Evolutionary conservation across 108 stramenopile species (phyloP).

Genomic region (Fragilaria radians): DNA sequence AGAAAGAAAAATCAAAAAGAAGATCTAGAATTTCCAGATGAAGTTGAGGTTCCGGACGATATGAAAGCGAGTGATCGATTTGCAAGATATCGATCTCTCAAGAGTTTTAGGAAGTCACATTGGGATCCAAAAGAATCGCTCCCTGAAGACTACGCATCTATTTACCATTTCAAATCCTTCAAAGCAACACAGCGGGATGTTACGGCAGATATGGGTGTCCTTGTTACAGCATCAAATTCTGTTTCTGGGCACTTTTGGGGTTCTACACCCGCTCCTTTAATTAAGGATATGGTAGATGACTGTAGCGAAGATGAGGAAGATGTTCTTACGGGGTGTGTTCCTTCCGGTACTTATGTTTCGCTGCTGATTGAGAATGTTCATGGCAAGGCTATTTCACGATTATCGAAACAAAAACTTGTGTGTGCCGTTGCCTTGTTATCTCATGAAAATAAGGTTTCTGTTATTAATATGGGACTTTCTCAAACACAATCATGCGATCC

Average conservation of each 20-base stretch:
- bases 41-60: constrained; percentile 91
- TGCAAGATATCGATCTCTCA: constrained; percentile 92
- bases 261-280: constrained; percentile 16
- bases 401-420: constrained; percentile 52
- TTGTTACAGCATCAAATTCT: constrained; percentile 44
- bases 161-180: constrained; percentile 90
- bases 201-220: constrained; percentile 63
- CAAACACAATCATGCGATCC: constrained; percentile 46
- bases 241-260: constrained; percentile 28
- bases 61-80: constrained; percentile 87
- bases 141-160: constrained; percentile 89
- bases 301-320: constrained; percentile 63
- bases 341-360: constrained; percentile 83
- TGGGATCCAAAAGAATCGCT: constrained; percentile 99
- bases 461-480: constrained; percentile 92
- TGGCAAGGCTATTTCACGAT: constrained; percentile 24
- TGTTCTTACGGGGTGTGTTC: constrained; percentile 69
- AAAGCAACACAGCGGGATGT: constrained; percentile 77
- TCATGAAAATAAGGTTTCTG: constrained; percentile 94
- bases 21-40: constrained; percentile 95
- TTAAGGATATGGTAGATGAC: constrained; percentile 6
- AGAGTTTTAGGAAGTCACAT: constrained; percentile 86
- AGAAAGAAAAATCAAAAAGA: constrained; percentile 73
- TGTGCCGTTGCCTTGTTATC: constrained; percentile 78
- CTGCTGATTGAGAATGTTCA: constrained; percentile 73